Base-by-base conservation (phyloP, 495 filamentous ascomycete species). In the Daldinia decipiens region DNA sequence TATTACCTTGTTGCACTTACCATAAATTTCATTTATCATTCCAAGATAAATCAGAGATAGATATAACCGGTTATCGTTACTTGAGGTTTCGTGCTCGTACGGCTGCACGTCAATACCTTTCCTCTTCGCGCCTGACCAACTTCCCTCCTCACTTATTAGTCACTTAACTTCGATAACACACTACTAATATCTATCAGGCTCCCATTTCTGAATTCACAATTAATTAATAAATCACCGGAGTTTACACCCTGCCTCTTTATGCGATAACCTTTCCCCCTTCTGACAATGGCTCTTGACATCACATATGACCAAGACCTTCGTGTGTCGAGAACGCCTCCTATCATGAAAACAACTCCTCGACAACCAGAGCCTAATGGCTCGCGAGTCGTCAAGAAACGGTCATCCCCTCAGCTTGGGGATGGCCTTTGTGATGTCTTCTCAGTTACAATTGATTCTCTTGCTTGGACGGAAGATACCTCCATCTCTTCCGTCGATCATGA, bases 321-420 rank as follows among this genome's bases (percentile, higher is more conserved):
- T 24, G 17, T 11, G 17, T 36, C 53, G 3, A 19, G 31, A 36
- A 32, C 31, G 6, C 54, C 29, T 32, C 26, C 32, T 8, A 58
- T 53, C 8, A 72, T 64, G 69, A 71, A 47, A 59, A 61, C 59
- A 11, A 1, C 47, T 6, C 56, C 67, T 11, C 63, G 64, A 29
- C 53, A 27, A 12, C 61, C 64, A 0, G 62, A 62, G 21, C 72
- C 72, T 4, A 57, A 62, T 62, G 69, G 69, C 32, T 73, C 69
- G 19, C 45, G 64, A 5, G 67, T 68, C 1, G 17, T 50, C 17
- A 72, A 66, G 59, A 66, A 53, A 26, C 31, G 61, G 15, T 45
- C 67, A 4, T 21, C 53, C 0, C 72, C 72, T 43, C 69, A 53
- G 40, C 72, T 77, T 32, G 75, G 75, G 1, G 75, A 72, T 53